These are phyloP conservation scores for Akanthomyces lecanii DNA, from an alignment of 2,329 filamentous ascomycete species.

Conservation along the genomic window DNA sequence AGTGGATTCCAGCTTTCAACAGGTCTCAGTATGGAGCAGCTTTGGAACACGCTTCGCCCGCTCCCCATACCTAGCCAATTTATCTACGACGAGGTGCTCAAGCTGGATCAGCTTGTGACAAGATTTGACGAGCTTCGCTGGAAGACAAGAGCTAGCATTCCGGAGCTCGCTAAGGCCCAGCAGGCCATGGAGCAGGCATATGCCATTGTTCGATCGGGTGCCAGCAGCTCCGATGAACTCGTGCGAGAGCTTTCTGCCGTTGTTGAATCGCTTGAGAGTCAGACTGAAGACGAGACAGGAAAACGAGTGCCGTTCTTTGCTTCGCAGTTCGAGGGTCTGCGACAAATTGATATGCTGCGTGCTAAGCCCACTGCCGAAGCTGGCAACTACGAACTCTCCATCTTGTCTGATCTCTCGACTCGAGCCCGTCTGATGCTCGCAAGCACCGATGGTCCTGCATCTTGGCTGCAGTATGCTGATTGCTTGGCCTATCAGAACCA, in stretches of 20 bases:
- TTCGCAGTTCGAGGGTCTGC: conserved; percentile 52
- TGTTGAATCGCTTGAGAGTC: conserved; percentile 48
- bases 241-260: conserved; percentile 47
- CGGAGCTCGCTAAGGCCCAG: conserved; percentile 50
- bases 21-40: conserved; percentile 71
- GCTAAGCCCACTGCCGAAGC: conserved; percentile 1
- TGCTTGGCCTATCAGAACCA: conserved; percentile 38
- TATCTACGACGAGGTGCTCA: conserved; percentile 43
- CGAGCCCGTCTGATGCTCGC: conserved; percentile 31
- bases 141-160: conserved; percentile 49
- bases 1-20: conserved; percentile 68
- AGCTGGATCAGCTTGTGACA: conserved; percentile 52
- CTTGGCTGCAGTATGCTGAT: conserved; percentile 44
- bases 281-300: conserved; percentile 38
- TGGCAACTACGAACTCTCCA: conserved; percentile 37
- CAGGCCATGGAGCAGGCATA: conserved; percentile 54
- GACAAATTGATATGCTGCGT: conserved; percentile 48
- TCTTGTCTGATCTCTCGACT: conserved; percentile 43
- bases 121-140: conserved; percentile 60
- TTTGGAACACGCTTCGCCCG: conserved; percentile 73
- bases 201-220: conserved; percentile 43
- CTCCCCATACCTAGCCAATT: conserved; percentile 45
- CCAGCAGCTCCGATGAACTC: conserved; percentile 41
- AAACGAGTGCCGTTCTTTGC: conserved; percentile 47
- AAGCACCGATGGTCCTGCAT: conserved; percentile 33